Evolutionary conservation across 176 grass and related monocot genomes (phyloP), one percentile per base, ranked within the genome.

Genomic region (Phoenix roebelenii): DNA sequence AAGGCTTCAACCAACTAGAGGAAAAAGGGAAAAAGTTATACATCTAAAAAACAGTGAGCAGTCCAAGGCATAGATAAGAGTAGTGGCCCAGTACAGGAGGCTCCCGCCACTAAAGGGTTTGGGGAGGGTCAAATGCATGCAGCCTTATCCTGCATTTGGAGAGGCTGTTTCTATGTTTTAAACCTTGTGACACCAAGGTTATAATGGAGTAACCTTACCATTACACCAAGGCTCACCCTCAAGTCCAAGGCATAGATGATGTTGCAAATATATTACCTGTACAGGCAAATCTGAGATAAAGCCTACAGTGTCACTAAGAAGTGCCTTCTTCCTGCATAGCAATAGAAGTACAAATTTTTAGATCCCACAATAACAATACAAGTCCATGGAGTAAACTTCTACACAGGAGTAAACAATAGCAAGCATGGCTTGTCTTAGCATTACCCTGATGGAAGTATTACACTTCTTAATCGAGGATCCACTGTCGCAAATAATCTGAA

Each of bases 401-500:
- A 12, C 0, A 2, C 1, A 44, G 1, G 35, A 44, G 7, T 44
- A 44, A 44, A 44, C 35, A 44, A 44, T 12, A 44, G 35, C 35
- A 14, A 44, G 35, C 35, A 44, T 12, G 35, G 35, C 10, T 44
- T 44, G 10, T 44, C 10, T 62, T 50, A 44, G 50, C 30, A 64
- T 66, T 96, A 90, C 92, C 92, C 92, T 58, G 87, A 96, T 67
- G 92, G 92, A 80, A 96, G 87, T 72, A 96, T 82, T 50, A 96
- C 83, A 80, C 81, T 96, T 76, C 83, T 74, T 77, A 96, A 67
- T 39, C 92, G 74, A 48, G 92, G 86, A 90, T 96, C 92, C 52
- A 90, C 92, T 74, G 92, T 96, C 23, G 92, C 92, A 85, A 96
- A 96, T 54, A 96, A 71, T 63, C 92, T 96, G 72, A 26, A 72